These are phyloP conservation scores for Globisporangium cylindrosporum DNA, from an alignment of 352 stramenopile species.

Conservation along the genomic window DNA sequence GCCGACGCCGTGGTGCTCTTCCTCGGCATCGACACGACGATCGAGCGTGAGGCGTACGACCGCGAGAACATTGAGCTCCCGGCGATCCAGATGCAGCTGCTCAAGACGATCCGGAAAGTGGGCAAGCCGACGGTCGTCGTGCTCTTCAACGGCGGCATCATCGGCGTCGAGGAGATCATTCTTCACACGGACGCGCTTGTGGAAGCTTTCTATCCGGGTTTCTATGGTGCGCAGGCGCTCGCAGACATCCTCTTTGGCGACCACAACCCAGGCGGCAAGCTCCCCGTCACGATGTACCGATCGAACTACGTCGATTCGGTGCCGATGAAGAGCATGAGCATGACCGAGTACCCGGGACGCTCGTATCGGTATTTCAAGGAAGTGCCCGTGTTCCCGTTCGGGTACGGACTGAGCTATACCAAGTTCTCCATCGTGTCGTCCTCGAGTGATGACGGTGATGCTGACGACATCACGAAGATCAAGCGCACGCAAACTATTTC, in stretches of 20 bases:
- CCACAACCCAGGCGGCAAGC: constrained; percentile 72
- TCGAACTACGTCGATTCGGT: constrained; percentile 75
- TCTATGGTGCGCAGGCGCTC: constrained; percentile 77
- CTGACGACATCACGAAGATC: constrained; percentile 4
- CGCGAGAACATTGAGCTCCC: constrained; percentile 75
- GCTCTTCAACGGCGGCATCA: constrained; percentile 84
- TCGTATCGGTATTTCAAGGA: constrained; percentile 93
- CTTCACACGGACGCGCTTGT: constrained; percentile 61
- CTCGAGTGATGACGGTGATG: neutral
- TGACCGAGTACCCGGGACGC: constrained; percentile 84
- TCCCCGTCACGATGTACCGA: constrained; percentile 86
- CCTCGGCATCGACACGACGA: constrained; percentile 77
- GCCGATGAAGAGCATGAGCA: constrained; percentile 88
- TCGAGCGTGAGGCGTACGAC: constrained; percentile 75
- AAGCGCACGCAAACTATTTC: constrained; percentile 32
- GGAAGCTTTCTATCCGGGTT: constrained; percentile 82
- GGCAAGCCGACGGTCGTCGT: constrained; percentile 79
- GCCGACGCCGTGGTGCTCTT: constrained; percentile 72
- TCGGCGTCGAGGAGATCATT: constrained; percentile 75
- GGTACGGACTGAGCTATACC: constrained; percentile 90
- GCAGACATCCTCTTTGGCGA: constrained; percentile 84
- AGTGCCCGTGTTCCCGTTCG: constrained; percentile 87
- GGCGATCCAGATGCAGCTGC: constrained; percentile 67
- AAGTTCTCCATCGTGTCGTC: constrained; percentile 51
- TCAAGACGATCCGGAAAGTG: constrained; percentile 55